These are phyloP conservation scores for Wakefieldia striispora DNA, from an alignment of 768 basidiomycete genomes.

Conservation along the genomic window DNA sequence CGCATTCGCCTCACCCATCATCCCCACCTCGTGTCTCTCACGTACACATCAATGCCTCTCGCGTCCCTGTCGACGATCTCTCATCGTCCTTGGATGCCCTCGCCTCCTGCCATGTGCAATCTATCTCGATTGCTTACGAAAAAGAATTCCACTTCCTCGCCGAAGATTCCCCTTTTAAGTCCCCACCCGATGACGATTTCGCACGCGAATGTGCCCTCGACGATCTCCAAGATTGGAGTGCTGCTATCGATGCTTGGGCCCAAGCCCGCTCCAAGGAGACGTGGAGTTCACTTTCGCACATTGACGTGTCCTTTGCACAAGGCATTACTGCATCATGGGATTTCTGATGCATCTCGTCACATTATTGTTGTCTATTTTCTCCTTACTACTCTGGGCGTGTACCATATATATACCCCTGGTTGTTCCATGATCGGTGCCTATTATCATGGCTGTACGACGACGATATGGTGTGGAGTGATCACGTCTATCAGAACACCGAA, in stretches of 20 bases:
- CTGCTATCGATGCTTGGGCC: conserved; percentile 21
- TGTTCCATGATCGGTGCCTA: no score
- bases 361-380: not conserved
- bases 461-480: no score
- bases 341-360: conserved; percentile 16
- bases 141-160: conserved; percentile 1
- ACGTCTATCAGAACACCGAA: no score
- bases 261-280: conserved; percentile 8
- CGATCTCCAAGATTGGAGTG: conserved; percentile 29
- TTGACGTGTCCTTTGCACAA: conserved; percentile 16
- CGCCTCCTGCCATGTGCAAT: conserved; percentile 13
- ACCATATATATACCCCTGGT: no score
- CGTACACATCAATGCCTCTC: conserved; percentile 28
- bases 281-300: conserved; percentile 17
- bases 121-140: conserved; percentile 24
- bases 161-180: conserved; percentile 2
- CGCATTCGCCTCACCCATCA: not conserved
- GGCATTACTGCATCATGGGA: conserved; percentile 23
- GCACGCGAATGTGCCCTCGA: conserved; percentile 30
- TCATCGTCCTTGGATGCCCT: conserved; percentile 21
- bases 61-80: conserved; percentile 21
- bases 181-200: conserved; percentile 20
- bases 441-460: no score
- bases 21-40: conserved; percentile 14
- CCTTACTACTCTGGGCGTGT: not conserved